Evolutionary conservation across 495 filamentous ascomycete genomes (phyloP).

Genomic region (Penicillium coffeae): DNA sequence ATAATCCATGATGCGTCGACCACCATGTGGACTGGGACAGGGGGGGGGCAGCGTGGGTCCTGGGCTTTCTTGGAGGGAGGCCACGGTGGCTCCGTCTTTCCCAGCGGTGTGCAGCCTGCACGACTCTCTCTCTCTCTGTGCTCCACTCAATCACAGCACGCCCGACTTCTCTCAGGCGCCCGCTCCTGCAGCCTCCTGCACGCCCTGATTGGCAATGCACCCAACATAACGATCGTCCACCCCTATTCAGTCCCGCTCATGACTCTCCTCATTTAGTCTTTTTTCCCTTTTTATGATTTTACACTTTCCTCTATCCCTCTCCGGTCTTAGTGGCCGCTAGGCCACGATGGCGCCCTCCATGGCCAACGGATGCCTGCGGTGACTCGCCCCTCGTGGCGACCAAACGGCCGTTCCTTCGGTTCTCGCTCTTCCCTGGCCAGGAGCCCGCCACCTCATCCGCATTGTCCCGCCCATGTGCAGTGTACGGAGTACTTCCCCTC

Average conservation of each 20-base stretch:
- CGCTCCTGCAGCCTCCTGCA: slow-evolving; percentile 21
- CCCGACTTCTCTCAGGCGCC: slow-evolving; percentile 8
- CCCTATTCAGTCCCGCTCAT: not conserved
- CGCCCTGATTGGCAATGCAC: slow-evolving; percentile 6
- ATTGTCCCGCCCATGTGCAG: not conserved
- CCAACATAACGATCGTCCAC: not conserved
- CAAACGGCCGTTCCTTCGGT: not conserved
- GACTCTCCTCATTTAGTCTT: not conserved
- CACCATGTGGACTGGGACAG: slow-evolving; percentile 9
- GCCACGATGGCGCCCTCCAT: slow-evolving; percentile 2
- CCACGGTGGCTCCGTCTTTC: slow-evolving; percentile 8
- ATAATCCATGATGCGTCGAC: slow-evolving; percentile 22
- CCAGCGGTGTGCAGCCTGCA: slow-evolving; percentile 11
- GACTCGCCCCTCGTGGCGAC: not conserved
- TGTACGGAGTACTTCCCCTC: too few species aligned
- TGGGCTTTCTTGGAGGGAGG: too few species aligned
- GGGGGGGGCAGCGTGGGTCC: too few species aligned
- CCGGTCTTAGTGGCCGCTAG: not conserved
- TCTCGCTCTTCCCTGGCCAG: not conserved
- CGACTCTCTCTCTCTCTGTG: not conserved
- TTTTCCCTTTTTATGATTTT: not conserved
- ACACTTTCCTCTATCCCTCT: not conserved
- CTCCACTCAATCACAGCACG: slow-evolving; percentile 6
- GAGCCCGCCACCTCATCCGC: not conserved
- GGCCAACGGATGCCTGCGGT: not conserved